Percentiles rank a stretch among this genome's conserved stretches.
phyloP scores from a whole-genome alignment of 2,329 filamentous ascomycete genomes.

The Blastomyces percursus region DNA sequence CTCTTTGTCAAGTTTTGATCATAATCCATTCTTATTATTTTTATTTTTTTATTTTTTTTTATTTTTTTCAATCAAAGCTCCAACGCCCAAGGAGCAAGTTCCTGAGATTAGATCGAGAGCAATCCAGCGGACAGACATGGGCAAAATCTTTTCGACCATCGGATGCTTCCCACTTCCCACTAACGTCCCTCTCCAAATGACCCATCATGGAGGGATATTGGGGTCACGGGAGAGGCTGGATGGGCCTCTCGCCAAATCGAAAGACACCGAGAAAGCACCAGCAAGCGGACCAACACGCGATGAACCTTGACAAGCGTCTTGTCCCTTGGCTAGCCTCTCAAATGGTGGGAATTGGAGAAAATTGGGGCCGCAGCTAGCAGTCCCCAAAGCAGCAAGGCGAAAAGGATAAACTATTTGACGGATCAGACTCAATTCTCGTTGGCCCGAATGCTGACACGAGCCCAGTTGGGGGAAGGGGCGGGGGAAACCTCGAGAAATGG shows the following conservation, averaged over 20 bases:
- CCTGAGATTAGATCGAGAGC: conserved; percentile 5
- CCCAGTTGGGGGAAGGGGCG: no score
- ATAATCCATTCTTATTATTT: not conserved
- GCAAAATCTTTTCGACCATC: not conserved
- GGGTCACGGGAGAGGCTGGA: conserved; percentile 21
- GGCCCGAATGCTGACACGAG: conserved; percentile 8
- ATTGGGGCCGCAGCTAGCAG: not conserved
- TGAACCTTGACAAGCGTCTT: conserved; percentile 7
- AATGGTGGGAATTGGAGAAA: conserved; percentile 2
- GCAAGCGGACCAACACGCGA: conserved; percentile 3
- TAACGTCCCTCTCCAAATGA: conserved; percentile 4
- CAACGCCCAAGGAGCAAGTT: not conserved
- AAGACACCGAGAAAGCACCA: conserved; percentile 1
- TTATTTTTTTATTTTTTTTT: no score
- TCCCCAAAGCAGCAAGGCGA: not conserved
- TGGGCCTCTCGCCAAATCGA: conserved; percentile 21
- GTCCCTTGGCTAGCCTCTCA: conserved; percentile 4
- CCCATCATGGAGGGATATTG: conserved; percentile 12
- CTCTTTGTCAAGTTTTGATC: conserved; percentile 7
- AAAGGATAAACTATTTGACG: conserved; percentile 1
- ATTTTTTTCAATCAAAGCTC: conserved; percentile 5
- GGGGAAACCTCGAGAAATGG: not conserved
- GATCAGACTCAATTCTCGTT: not conserved
- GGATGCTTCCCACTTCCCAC: not conserved
- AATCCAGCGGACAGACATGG: conserved; percentile 4